Evolutionary conservation across 805 yeast species (phyloP), one percentile per base, ranked within the genome.

Genomic region (Pichia membranifaciens): DNA sequence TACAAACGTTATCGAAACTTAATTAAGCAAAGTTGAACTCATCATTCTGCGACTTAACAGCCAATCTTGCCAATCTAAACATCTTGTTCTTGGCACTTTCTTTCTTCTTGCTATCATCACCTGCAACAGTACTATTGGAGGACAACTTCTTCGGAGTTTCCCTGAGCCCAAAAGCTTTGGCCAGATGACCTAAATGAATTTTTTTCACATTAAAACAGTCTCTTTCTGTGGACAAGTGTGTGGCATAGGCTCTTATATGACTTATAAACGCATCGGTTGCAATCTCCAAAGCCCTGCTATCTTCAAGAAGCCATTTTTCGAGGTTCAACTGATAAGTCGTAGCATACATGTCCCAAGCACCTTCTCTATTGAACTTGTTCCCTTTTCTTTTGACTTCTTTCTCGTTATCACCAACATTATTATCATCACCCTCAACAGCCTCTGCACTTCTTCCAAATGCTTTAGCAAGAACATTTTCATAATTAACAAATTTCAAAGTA

Each of bases 291-390:
- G 79, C 77, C 1, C 66, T 60, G 1, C 74, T 64, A 57, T 86
- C 87, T 54, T 79, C 93, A 42, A 93, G 67, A 16, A 91, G 71
- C 84, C 95, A 84, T 61, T 97, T 73, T 69, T 93, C 99, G 12
- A 89, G 77, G 47, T 84, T 81, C 55, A 93, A 71, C 62, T 93
- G 99, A 91, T 95, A 91, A 2, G 96, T 87, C 0, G 99, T 95
- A 4, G 97, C 99, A 57, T 85, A 87, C 25, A 81, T 79, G 62
- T 91, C 97, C 98, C 98, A 95, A 55, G 54, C 64, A 28, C 68
- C 67, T 51, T 70, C 59, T 43, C 54, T 58, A 41, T 56, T 57
- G 20, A 54, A 51, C 37, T 51, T 54, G 31, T 51, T 51, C 33
- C 54, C 58, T 49, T 43, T 54, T 42, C 44, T 53, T 43, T 51